These are phyloP conservation scores for Parastagonospora nodorum DNA, from an alignment of 2,329 filamentous ascomycete genomes.

Conservation along the genomic window DNA sequence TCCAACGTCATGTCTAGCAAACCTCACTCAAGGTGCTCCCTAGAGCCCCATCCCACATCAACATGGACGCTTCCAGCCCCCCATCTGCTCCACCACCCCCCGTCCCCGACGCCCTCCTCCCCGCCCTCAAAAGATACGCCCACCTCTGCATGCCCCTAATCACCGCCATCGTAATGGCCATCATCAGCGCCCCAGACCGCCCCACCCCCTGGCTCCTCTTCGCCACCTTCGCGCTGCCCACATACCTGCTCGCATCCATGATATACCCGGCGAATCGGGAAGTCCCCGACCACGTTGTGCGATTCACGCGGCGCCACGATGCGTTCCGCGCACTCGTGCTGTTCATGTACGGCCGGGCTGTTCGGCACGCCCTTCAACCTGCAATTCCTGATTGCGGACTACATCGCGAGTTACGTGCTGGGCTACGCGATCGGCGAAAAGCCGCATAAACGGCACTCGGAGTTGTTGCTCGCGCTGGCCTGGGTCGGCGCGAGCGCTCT, in stretches of 20 bases:
- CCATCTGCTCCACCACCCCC: neutral
- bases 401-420: slow-evolving; percentile 7
- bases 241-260: slow-evolving; percentile 15
- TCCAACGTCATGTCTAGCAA: neutral
- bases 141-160: slow-evolving; percentile 25
- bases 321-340: slow-evolving; percentile 19
- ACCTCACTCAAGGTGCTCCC: neutral
- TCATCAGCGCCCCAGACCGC: neutral
- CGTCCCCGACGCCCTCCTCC: neutral
- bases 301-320: slow-evolving; percentile 20
- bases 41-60: neutral
- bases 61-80: neutral
- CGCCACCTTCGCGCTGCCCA: slow-evolving; percentile 14
- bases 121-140: slow-evolving; percentile 5
- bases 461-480: slow-evolving; percentile 14
- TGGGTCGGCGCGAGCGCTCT: slow-evolving; percentile 8
- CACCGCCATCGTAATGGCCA: slow-evolving; percentile 6
- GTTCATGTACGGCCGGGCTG: slow-evolving; percentile 19
- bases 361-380: slow-evolving; percentile 16
- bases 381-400: slow-evolving; percentile 12
- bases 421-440: slow-evolving; percentile 13
- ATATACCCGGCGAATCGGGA: slow-evolving; percentile 14
- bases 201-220: slow-evolving; percentile 1
- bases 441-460: slow-evolving; percentile 15
- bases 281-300: slow-evolving; percentile 9